Base-by-base conservation (phyloP, 1,284 basidiomycete species). In the Tilletia caries region DNA sequence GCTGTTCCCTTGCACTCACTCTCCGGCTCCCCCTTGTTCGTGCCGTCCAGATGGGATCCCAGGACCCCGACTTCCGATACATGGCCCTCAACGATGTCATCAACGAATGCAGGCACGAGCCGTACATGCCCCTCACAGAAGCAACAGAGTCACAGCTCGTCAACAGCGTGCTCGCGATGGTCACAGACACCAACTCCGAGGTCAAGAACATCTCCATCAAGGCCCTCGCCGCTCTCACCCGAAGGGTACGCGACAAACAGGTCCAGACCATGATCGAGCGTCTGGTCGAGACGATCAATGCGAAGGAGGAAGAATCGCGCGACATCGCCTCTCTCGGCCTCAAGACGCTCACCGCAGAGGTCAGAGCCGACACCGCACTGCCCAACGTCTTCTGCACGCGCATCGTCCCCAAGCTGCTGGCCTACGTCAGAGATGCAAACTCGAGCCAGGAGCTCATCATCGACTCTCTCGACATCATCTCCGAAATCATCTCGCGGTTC, bases 161-260 rank as follows among this genome's bases (percentile, higher is more conserved):
- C 60, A 88, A 87, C 58, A 89, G 91, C 78, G 93, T 96, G 1
- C 86, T 97, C 27, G 86, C 89, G 27, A 87, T 95, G 27, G 90
- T 96, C 13, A 90, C 92, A 79, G 96, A 98, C 85, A 90, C 90
- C 84, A 97, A 96, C 78, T 93, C 92, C 18, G 95, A 98, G 85
- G 96, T 98, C 75, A 98, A 98, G 87, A 97, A 97, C 83, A 91
- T 94, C 81, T 93, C 93, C 1, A 95, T 96, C 18, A 92, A 93
- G 85, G 94, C 92, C 77, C 86, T 95, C 43, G 92, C 92, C 33
- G 89, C 91, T 74, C 86, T 95, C 76, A 90, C 95, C 85, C 92
- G 92, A 84, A 91, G 92, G 77, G 88, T 94, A 71, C 88, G 90
- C 72, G 91, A 92, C 81, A 82, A 86, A 34, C 90, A 93, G 82